Evolutionary conservation across 2,329 filamentous ascomycete species (phyloP), one percentile per base, ranked within the genome.

Genomic region (Calcarisporium arbuscula): DNA sequence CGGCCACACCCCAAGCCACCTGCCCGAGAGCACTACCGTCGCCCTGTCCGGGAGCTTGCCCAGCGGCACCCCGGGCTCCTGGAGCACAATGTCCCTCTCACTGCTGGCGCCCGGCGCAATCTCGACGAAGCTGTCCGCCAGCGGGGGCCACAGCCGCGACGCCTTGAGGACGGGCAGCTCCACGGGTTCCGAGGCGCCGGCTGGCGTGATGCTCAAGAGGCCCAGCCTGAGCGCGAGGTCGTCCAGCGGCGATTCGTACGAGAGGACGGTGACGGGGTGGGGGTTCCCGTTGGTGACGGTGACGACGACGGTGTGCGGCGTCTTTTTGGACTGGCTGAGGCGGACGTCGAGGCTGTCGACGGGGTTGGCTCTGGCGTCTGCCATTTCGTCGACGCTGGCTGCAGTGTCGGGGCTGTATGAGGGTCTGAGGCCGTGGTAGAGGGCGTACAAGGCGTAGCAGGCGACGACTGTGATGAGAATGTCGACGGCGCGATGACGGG

Each of bases 201-300:
- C 45, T 10, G 54, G 57, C 15, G 49, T 53, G 32, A 65, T 50
- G 31, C 48, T 46, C 12, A 64, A 34, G 19, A 58, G 45, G 12
- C 61, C 61, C 8, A 62, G 49, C 36, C 53, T 48, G 28, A 62
- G 36, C 9, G 54, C 57, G 25, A 60, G 34, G 5, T 47, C 45
- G 37, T 65, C 62, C 26, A 65, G 48, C 22, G 62, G 62, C 5
- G 61, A 58, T 32, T 58, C 43, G 58, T 62, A 65, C 12, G 45
- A 41, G 30, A 64, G 50, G 9, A 65, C 43, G 12, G 58, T 63
- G 28, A 64, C 50, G 19, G 56, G 42, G 18, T 41, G 31, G n/a
- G 52, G 42, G 41, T 57, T 48, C 8, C 50, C 50, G 52, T 65
- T 65, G 40, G 54, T 57, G 29, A 65, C 56, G 15, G 49, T 53